A percentile compares a stretch with the other conserved stretches of the same genome.
These are phyloP conservation scores for Aegilops longissima DNA, from an alignment of 176 grass and related monocot genomes.

Conservation along the genomic window DNA sequence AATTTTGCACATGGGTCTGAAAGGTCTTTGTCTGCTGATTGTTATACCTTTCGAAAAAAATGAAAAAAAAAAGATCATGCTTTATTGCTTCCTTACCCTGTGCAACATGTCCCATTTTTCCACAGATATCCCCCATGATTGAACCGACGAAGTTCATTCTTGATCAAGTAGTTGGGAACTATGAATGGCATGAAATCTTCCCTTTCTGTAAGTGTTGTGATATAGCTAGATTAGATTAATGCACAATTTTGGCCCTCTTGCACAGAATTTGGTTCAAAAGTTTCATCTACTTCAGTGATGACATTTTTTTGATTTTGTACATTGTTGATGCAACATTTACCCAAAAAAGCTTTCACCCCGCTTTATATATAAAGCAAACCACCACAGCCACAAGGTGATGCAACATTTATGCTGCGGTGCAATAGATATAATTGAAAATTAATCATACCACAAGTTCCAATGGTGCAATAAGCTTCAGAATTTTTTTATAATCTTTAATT, in stretches of 20 bases:
- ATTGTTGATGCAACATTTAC: background rate
- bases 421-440: constrained; percentile 4
- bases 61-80: too few relatives aligned
- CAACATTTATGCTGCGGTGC: background rate
- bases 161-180: constrained; percentile 37
- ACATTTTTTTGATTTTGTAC: background rate
- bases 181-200: constrained; percentile 75
- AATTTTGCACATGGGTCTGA: background rate
- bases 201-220: constrained; percentile 59
- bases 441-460: background rate
- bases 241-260: background rate
- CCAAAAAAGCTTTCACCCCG: too few relatives aligned
- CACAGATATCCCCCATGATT: constrained; percentile 71
- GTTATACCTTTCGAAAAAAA: background rate
- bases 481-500: background rate
- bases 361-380: too few relatives aligned
- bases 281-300: background rate
- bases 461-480: background rate
- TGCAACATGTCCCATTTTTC: constrained; percentile 10
- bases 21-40: background rate
- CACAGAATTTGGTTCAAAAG: background rate
- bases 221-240: constrained; percentile 6
- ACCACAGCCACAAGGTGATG: background rate
- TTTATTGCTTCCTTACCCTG: constrained; percentile 15
- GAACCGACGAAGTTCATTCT: constrained; percentile 72